Evolutionary conservation across 2,329 filamentous ascomycete species (phyloP).

Genomic region (Talaromyces sp.): DNA sequence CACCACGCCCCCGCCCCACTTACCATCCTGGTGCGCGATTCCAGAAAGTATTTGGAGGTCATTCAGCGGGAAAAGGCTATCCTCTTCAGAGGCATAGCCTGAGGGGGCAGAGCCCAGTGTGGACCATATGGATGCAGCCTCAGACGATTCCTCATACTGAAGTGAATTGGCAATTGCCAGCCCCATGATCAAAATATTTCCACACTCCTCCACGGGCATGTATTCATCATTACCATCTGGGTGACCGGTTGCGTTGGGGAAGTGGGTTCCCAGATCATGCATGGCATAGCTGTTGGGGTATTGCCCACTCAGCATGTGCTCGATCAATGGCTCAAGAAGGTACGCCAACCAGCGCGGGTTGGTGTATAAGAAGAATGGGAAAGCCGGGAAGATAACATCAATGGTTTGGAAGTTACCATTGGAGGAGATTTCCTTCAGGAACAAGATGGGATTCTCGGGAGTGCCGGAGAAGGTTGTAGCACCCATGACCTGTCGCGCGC

Average conservation of each 20-base stretch:
- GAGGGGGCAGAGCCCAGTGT: slow-evolving; percentile 36
- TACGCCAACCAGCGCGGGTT: slow-evolving; percentile 81
- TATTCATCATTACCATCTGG: slow-evolving; percentile 56
- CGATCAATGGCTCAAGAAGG: slow-evolving; percentile 75
- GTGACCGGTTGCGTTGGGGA: slow-evolving; percentile 60
- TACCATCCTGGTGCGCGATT: slow-evolving; percentile 62
- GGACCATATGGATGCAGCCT: slow-evolving; percentile 62
- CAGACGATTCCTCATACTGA: slow-evolving; percentile 61
- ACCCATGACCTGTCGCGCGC: slow-evolving; percentile 77
- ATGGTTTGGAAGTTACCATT: slow-evolving; percentile 85
- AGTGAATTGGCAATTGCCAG: slow-evolving; percentile 76
- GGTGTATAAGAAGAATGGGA: slow-evolving; percentile 84
- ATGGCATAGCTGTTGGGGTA: slow-evolving; percentile 71
- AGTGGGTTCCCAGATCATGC: slow-evolving; percentile 57
- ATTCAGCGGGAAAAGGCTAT: slow-evolving; percentile 52
- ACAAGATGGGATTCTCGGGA: slow-evolving; percentile 70
- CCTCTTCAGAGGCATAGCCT: slow-evolving; percentile 23
- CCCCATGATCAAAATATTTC: slow-evolving; percentile 80
- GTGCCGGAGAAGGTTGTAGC: slow-evolving; percentile 76
- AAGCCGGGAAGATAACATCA: slow-evolving; percentile 83
- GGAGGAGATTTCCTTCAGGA: slow-evolving; percentile 83
- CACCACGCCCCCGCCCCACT: slow-evolving; percentile 59
- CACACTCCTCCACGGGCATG: slow-evolving; percentile 64
- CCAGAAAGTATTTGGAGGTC: slow-evolving; percentile 53
- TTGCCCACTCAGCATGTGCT: slow-evolving; percentile 79